Conservation (phyloP, 2,329 filamentous ascomycete species). For the Botrytis sinoallii region DNA sequence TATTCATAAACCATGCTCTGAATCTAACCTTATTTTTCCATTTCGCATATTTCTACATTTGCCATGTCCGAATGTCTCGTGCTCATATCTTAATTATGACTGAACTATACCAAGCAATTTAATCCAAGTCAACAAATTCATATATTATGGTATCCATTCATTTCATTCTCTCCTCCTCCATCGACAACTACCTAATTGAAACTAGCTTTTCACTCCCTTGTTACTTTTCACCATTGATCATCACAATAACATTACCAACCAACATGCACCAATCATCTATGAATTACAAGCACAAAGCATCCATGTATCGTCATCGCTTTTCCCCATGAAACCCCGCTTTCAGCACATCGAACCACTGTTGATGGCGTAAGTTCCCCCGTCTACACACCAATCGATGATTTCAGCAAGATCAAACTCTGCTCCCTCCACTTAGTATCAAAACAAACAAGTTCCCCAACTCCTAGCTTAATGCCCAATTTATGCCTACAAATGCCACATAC, state of each 20-base stretch:
- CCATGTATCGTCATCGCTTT: background rate
- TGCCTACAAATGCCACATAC: background rate
- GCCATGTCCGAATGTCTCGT: background rate
- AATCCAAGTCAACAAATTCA: background rate
- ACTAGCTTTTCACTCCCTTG: background rate
- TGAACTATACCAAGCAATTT: background rate
- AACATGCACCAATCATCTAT: background rate
- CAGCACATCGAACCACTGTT: background rate
- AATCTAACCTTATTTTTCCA: background rate
- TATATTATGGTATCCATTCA: background rate
- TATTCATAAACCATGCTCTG: background rate
- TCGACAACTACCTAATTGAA: background rate
- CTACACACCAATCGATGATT: background rate
- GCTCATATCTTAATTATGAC: background rate
- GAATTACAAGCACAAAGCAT: conserved; percentile 10
- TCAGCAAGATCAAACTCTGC: background rate
- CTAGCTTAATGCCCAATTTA: conserved; percentile 13
- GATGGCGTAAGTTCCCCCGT: background rate
- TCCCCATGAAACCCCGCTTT: background rate
- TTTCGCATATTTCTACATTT: background rate
- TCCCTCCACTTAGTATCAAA: background rate
- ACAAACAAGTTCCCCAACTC: conserved; percentile 8
- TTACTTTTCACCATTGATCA: background rate
- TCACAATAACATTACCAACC: background rate
- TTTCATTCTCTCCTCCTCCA: background rate